A percentile compares a stretch with the other conserved stretches of the same genome.
phyloP scores from a whole-genome alignment of 768 basidiomycete genomes.

The Amanita molliuscula region DNA sequence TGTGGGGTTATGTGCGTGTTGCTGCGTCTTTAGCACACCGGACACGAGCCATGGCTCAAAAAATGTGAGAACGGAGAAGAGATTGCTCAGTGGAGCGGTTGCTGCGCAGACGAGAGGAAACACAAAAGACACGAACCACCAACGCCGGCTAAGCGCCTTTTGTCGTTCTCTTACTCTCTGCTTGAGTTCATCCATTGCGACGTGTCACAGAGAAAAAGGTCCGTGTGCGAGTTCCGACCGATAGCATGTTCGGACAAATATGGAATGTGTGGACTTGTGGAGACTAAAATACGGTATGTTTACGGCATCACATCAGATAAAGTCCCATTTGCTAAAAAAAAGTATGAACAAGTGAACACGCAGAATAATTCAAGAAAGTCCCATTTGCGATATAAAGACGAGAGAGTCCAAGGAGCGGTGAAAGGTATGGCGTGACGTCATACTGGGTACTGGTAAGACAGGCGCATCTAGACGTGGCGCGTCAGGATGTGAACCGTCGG shows the following conservation, averaged over 20 bases:
- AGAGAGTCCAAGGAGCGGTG: no score
- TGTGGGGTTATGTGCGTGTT: slow-evolving; percentile 19
- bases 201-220: neutral
- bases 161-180: neutral
- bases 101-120: slow-evolving; percentile 32
- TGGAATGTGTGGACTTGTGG: no score
- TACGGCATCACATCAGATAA: neutral
- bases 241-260: no score
- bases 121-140: slow-evolving; percentile 30
- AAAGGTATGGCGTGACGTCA: neutral
- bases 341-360: neutral
- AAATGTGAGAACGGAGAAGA: slow-evolving; percentile 27
- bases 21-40: slow-evolving; percentile 9
- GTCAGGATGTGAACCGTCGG: slow-evolving; percentile 2
- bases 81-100: slow-evolving; percentile 28
- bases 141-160: slow-evolving; percentile 15
- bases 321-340: neutral
- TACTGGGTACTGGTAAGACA: neutral
- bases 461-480: neutral
- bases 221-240: no score
- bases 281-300: neutral
- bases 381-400: no score
- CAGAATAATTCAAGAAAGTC: neutral
- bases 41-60: slow-evolving; percentile 24
- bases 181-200: neutral